Evolutionary conservation across 2,329 filamentous ascomycete genomes (phyloP).

Genomic region (Penicillium sp.): DNA sequence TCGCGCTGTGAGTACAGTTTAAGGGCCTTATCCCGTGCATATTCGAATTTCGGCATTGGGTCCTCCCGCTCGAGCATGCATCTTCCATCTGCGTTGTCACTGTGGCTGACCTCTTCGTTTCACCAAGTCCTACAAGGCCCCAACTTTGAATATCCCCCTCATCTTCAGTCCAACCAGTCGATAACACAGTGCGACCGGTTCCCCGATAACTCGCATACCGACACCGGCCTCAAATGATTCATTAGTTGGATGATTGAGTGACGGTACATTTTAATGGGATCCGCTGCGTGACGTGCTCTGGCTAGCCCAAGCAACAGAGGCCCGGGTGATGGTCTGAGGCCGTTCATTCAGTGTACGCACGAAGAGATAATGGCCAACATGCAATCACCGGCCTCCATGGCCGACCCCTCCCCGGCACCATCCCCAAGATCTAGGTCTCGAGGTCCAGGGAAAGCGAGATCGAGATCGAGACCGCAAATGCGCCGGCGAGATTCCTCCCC

Average conservation of each 20-base stretch:
- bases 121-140: conserved; percentile 18
- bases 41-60: conserved; percentile 14
- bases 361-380: conserved; percentile 30
- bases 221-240: not conserved
- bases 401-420: conserved; percentile 64
- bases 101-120: conserved; percentile 20
- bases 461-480: conserved; percentile 59
- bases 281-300: conserved; percentile 22
- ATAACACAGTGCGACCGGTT: not conserved
- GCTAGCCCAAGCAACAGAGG: conserved; percentile 19
- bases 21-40: conserved; percentile 17
- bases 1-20: conserved; percentile 19
- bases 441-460: conserved; percentile 20
- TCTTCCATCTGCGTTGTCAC: conserved; percentile 19
- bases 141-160: conserved; percentile 7
- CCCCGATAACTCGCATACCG: not conserved
- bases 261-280: conserved; percentile 21
- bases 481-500: conserved; percentile 62
- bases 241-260: conserved; percentile 20
- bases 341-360: conserved; percentile 4
- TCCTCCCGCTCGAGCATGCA: conserved; percentile 15
- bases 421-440: conserved; percentile 30
- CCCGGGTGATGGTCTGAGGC: conserved; percentile 19
- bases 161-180: not conserved
- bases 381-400: conserved; percentile 55